Conservation (phyloP, 208 protist genomes). For the Endotrypanum monterogeii region DNA sequence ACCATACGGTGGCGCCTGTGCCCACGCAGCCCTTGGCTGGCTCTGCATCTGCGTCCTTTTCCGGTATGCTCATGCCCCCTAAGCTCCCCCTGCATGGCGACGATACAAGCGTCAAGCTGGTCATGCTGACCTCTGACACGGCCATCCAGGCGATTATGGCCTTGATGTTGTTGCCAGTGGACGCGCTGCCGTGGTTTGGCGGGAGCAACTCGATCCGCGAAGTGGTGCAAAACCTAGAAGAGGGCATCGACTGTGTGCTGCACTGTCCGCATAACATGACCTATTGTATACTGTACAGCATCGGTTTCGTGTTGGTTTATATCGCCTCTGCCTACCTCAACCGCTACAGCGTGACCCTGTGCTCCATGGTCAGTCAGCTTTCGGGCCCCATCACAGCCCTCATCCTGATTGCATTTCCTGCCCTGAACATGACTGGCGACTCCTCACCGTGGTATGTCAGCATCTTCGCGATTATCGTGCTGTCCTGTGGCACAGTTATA, state of each 20-base stretch:
- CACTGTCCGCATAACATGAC: conserved; percentile 58
- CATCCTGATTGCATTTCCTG: conserved; percentile 41
- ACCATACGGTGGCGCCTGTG: not conserved
- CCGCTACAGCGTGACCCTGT: conserved; percentile 69
- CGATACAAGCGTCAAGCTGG: conserved; percentile 58
- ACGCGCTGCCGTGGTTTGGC: conserved; percentile 63
- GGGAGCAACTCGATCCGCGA: conserved; percentile 37
- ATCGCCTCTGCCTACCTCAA: conserved; percentile 59
- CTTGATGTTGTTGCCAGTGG: conserved; percentile 44
- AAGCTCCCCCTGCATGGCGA: conserved; percentile 35
- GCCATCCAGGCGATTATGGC: conserved; percentile 39
- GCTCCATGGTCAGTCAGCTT: conserved; percentile 67
- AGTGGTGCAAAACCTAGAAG: conserved; percentile 38
- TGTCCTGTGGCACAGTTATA: conserved; percentile 37
- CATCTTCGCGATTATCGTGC: conserved; percentile 31
- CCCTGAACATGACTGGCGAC: conserved; percentile 49
- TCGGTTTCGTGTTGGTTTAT: conserved; percentile 54
- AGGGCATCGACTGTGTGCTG: conserved; percentile 45
- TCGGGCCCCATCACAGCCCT: conserved; percentile 54
- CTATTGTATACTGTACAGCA: conserved; percentile 48
- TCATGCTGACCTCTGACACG: conserved; percentile 54
- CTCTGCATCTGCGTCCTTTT: not conserved
- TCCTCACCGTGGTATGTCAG: conserved; percentile 45
- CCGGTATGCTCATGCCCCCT: not conserved
- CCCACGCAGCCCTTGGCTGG: not conserved